Conservation (phyloP, 176 grass and related monocot genomes). For the Elaeis guineensis region DNA sequence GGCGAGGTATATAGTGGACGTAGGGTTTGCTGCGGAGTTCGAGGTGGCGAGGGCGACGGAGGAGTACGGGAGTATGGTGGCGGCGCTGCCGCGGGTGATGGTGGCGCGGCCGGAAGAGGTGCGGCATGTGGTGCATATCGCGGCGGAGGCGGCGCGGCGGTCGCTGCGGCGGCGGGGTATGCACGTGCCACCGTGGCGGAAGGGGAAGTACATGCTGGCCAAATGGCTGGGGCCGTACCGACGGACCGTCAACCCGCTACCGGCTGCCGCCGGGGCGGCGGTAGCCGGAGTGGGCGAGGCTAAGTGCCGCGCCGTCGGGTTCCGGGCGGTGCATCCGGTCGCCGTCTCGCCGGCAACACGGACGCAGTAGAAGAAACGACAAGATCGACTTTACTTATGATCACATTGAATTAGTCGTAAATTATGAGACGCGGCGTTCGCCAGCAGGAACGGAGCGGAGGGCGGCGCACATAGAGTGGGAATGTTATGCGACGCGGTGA, state of each 20-base stretch:
- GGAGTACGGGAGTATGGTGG: not conserved
- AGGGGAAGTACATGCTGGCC: slow-evolving; percentile 7
- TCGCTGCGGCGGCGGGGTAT: not conserved
- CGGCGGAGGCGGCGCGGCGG: slow-evolving; percentile 3
- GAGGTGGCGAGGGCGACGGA: slow-evolving; percentile 7
- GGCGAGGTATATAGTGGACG: slow-evolving; percentile 2
- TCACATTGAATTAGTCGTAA: too few relatives aligned
- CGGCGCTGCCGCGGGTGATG: slow-evolving; percentile 7
- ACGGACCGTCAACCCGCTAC: slow-evolving; percentile 1
- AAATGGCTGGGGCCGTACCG: slow-evolving; percentile 5
- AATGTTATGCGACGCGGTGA: too few relatives aligned
- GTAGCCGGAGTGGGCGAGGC: not conserved
- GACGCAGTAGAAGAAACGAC: too few relatives aligned
- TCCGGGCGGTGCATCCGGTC: too few relatives aligned
- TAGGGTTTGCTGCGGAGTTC: slow-evolving; percentile 15
- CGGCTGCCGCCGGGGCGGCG: not conserved
- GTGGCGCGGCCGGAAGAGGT: slow-evolving; percentile 1
- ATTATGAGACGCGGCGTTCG: too few relatives aligned
- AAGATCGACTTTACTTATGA: too few relatives aligned
- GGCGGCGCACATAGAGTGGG: too few relatives aligned
- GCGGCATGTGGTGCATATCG: not conserved
- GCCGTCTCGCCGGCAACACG: too few relatives aligned
- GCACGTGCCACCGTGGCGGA: slow-evolving; percentile 15
- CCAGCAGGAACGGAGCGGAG: too few relatives aligned
- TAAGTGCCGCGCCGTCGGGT: not conserved